Conservation (phyloP, 139 green algal species). For the Picochlorum sp. region DNA sequence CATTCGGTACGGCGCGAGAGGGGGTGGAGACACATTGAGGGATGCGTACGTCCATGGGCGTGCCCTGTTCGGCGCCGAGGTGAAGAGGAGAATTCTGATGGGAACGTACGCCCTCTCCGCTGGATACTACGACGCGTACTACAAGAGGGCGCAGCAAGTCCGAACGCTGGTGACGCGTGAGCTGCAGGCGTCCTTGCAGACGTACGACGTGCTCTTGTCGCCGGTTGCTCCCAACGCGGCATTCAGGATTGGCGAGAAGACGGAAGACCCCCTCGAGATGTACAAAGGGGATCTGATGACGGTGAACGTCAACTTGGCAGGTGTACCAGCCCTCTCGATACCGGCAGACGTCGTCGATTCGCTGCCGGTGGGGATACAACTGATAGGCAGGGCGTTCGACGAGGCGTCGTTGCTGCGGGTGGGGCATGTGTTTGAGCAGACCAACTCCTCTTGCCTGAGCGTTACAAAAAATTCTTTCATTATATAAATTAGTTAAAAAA, state of each 20-base stretch:
- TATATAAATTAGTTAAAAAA: no score
- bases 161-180: constrained; percentile 74
- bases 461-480: background rate
- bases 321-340: constrained; percentile 74
- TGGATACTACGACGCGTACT: constrained; percentile 95
- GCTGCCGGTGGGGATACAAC: constrained; percentile 74
- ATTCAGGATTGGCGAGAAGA: constrained; percentile 78
- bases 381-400: constrained; percentile 63
- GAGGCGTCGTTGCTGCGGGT: constrained; percentile 3
- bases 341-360: constrained; percentile 31
- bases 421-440: no score
- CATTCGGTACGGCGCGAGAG: constrained; percentile 70
- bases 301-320: constrained; percentile 88
- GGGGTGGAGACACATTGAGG: constrained; percentile 10
- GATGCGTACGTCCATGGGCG: constrained; percentile 51
- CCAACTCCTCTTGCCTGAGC: background rate
- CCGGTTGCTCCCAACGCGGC: constrained; percentile 76
- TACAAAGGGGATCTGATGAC: constrained; percentile 95
- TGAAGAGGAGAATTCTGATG: constrained; percentile 96
- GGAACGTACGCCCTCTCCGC: constrained; percentile 92
- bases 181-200: constrained; percentile 43
- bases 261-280: constrained; percentile 79
- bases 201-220: constrained; percentile 66
- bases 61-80: constrained; percentile 66
- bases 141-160: constrained; percentile 92